Percentiles rank a stretch among this genome's conserved stretches.
phyloP scores from a whole-genome alignment of 2,329 filamentous ascomycete species.

The Cladophialophora yegresii region DNA sequence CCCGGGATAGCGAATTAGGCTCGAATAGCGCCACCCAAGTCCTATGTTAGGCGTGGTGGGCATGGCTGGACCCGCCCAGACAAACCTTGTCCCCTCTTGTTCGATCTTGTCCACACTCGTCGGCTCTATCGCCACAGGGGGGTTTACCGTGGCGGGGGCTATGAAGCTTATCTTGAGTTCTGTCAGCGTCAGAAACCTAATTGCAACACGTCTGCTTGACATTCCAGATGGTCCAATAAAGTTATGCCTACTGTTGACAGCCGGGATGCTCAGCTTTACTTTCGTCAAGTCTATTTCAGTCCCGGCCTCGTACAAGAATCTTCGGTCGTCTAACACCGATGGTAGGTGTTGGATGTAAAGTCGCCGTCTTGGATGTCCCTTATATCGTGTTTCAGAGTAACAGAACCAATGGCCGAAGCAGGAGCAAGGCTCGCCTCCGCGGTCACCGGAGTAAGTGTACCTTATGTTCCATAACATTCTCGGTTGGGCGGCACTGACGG shows the following conservation, averaged over 20 bases:
- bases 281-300: background rate
- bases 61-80: background rate
- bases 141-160: background rate
- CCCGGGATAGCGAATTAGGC: background rate
- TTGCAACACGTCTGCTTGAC: background rate
- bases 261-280: background rate
- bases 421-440: conserved; percentile 39
- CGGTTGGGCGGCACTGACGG: background rate
- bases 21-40: background rate
- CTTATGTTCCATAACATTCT: background rate
- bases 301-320: background rate
- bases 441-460: conserved; percentile 37
- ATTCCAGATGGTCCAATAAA: background rate
- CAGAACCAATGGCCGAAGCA: conserved; percentile 26
- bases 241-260: background rate
- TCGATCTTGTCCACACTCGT: background rate
- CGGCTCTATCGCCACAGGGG: background rate
- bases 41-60: background rate
- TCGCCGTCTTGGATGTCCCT: background rate
- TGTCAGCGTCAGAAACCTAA: background rate
- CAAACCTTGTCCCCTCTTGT: background rate
- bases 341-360: background rate
- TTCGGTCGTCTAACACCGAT: background rate
- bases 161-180: background rate
- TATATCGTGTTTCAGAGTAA: background rate